Base-by-base conservation (phyloP, 2,329 filamentous ascomycete genomes). In the Ceratocystis cubensis region DNA sequence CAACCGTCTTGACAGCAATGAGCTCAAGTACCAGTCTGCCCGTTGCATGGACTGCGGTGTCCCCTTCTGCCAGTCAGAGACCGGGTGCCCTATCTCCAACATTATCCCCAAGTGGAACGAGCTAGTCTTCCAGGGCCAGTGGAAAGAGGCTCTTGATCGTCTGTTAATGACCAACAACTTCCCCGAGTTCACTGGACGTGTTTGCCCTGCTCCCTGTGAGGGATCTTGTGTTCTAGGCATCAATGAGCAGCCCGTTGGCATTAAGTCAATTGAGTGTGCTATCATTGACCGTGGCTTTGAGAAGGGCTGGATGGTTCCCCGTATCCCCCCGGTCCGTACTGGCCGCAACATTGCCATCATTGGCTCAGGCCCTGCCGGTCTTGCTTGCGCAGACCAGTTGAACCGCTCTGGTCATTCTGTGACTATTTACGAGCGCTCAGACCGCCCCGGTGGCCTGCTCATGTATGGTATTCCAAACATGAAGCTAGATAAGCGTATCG, bases 401-500 rank as follows among this genome's bases (percentile, higher is more conserved):
- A 97, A 97, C 84, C 88, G 88, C 72, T 90, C 89, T 72, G 93
- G 93, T 33, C 93, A 97, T 78, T 79, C 75, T 3, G 91, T 96
- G 65, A 96, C 91, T 13, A 85, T 97, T 20, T 96, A 94, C 73
- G 93, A 97, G 82, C 90, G 93, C 70, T 85, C 91, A 68, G 93
- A 97, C 74, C 90, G 93, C 70, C 80, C 88, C 67, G 93, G 93
- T 78, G 93, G 93, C 76, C 82, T 97, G 66, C 84, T 97, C 73
- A 96, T 96, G 93, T 96, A 97, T 74, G 93, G 93, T 71, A 97
- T 97, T 71, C 93, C 93, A 71, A 97, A 97, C 81, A 97, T 97
- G 93, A 97, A 97, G 81, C 88, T 97, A 53, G 93, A 97, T 80
- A 97, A 97, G 83, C 91, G 91, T 74, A 87, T 96, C 70, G 93